A percentile compares a stretch with the other conserved stretches of the same genome.
Conservation (phyloP, 257 asterid genomes). For the Linderniella brevidens region DNA sequence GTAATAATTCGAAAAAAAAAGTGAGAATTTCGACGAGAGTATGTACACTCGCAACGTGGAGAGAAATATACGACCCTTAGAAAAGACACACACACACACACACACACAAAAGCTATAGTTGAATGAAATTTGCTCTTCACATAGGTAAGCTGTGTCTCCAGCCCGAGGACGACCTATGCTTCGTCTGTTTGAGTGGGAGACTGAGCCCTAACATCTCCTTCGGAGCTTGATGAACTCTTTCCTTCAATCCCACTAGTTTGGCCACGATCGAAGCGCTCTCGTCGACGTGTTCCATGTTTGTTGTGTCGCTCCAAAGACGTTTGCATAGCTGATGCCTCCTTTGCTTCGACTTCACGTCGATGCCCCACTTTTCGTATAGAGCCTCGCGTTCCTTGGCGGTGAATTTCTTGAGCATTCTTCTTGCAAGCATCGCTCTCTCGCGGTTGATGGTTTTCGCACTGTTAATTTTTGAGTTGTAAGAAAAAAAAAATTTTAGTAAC, state of each 20-base stretch:
- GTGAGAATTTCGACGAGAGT: slow-evolving; percentile 9
- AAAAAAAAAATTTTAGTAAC: neutral
- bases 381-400: slow-evolving; percentile 48
- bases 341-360: slow-evolving; percentile 50
- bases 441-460: slow-evolving; percentile 36
- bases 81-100: neutral
- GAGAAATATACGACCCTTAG: slow-evolving; percentile 5
- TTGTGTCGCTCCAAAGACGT: slow-evolving; percentile 43
- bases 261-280: slow-evolving; percentile 70
- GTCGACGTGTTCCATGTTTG: slow-evolving; percentile 45
- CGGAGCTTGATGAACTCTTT: slow-evolving; percentile 31
- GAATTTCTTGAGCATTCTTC: slow-evolving; percentile 42
- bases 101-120: too few species aligned
- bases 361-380: slow-evolving; percentile 53
- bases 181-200: slow-evolving; percentile 33
- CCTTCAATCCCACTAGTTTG: slow-evolving; percentile 48
- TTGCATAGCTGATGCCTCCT: slow-evolving; percentile 52
- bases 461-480: slow-evolving; percentile 3
- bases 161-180: slow-evolving; percentile 25
- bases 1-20: neutral
- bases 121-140: too few species aligned
- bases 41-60: too few species aligned
- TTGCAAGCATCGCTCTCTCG: slow-evolving; percentile 62
- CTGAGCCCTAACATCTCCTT: slow-evolving; percentile 77
- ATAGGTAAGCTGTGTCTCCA: slow-evolving; percentile 40